These are phyloP conservation scores for Penicillium nordicum DNA, from an alignment of 2,329 filamentous ascomycete species.

Conservation along the genomic window DNA sequence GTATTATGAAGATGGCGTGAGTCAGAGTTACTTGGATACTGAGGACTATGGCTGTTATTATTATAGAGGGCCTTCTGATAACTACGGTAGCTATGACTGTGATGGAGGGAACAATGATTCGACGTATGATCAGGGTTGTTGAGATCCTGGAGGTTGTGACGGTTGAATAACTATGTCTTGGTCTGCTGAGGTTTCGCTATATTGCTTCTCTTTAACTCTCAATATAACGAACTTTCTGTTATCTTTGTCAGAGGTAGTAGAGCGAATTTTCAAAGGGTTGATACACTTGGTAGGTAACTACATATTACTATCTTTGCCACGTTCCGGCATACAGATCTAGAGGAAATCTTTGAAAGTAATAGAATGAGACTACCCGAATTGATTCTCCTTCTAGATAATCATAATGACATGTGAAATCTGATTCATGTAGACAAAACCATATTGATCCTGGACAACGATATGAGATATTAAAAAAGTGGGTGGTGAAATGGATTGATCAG, in stretches of 20 bases:
- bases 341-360: not conserved
- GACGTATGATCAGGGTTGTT: not conserved
- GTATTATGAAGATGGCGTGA: not conserved
- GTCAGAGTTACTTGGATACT: not conserved
- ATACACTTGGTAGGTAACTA: not conserved
- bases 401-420: not conserved
- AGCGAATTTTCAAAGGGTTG: not conserved
- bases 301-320: no score
- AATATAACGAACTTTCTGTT: not conserved
- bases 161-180: not conserved
- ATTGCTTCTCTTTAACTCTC: not conserved
- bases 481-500: not conserved
- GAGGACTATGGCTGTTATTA: not conserved
- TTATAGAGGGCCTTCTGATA: not conserved
- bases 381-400: not conserved
- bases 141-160: not conserved
- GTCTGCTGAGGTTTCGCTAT: not conserved
- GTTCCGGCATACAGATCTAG: no score
- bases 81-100: not conserved
- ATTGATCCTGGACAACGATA: not conserved
- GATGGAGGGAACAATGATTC: not conserved
- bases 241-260: not conserved
- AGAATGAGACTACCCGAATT: not conserved
- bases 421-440: not conserved
- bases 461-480: not conserved